A percentile compares a stretch with the other conserved stretches of the same genome.
Conservation (phyloP, 1,284 basidiomycete genomes). For the Malassezia obtusa region DNA sequence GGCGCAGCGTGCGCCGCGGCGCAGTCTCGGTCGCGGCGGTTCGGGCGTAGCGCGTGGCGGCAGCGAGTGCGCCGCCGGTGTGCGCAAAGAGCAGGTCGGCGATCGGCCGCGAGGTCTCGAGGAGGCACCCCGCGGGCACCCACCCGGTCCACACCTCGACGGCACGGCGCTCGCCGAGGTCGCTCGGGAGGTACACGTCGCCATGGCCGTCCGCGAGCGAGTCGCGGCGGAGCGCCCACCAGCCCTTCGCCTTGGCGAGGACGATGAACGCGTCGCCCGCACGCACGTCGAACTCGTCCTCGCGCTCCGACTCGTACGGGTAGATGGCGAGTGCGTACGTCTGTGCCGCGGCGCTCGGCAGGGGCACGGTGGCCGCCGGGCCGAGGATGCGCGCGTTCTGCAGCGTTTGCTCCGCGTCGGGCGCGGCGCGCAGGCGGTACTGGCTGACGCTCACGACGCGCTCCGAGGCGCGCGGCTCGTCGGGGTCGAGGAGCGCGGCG, state of each 20-base stretch:
- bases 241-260: constrained; percentile 81
- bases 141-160: constrained; percentile 35
- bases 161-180: not conserved
- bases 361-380: constrained; percentile 27
- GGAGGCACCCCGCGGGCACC: constrained; percentile 63
- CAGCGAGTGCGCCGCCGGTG: not conserved
- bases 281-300: constrained; percentile 93
- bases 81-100: constrained; percentile 41
- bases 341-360: constrained; percentile 8
- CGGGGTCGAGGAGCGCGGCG: not conserved
- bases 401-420: constrained; percentile 1
- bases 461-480: not conserved
- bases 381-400: constrained; percentile 19
- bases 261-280: constrained; percentile 72
- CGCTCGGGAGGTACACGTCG: constrained; percentile 51
- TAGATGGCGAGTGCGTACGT: constrained; percentile 81
- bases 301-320: constrained; percentile 89
- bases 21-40: not conserved
- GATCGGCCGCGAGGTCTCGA: constrained; percentile 61
- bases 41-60: not conserved
- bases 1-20: constrained; percentile 4
- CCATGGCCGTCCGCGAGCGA: constrained; percentile 63
- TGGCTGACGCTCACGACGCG: not conserved
- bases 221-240: constrained; percentile 98
- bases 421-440: not conserved